These are phyloP conservation scores for Penicillium waksmanii DNA, from an alignment of 495 filamentous ascomycete genomes.

Conservation along the genomic window DNA sequence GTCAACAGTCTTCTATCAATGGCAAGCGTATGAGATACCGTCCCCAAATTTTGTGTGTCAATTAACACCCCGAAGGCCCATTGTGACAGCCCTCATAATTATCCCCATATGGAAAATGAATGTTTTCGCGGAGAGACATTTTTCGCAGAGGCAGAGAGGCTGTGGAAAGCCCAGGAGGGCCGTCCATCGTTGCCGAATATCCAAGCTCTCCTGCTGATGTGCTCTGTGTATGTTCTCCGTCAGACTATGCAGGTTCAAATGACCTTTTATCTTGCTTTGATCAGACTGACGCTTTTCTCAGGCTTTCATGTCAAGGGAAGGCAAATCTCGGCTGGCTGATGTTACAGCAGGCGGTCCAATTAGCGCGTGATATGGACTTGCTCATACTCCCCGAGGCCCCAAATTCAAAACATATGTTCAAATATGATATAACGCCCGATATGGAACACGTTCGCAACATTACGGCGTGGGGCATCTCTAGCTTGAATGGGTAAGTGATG, in stretches of 20 bases:
- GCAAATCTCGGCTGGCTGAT: constrained; percentile 36
- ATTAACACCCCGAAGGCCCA: constrained; percentile 26
- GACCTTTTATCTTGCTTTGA: neutral
- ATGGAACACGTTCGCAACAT: constrained; percentile 29
- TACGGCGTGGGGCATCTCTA: constrained; percentile 43
- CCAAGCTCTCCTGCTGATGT: constrained; percentile 43
- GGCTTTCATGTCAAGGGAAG: constrained; percentile 39
- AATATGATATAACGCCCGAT: constrained; percentile 20
- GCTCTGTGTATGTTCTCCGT: constrained; percentile 36
- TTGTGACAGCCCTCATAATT: constrained; percentile 56
- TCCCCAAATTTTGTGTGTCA: constrained; percentile 12
- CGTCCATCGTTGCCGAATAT: constrained; percentile 35
- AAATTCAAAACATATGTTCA: constrained; percentile 7
- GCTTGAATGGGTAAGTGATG: constrained; percentile 35
- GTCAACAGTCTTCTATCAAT: constrained; percentile 47
- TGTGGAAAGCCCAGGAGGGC: constrained; percentile 42
- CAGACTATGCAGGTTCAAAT: neutral
- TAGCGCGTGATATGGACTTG: constrained; percentile 39
- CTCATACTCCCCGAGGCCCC: constrained; percentile 22
- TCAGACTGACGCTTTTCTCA: constrained; percentile 24
- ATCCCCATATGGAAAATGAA: constrained; percentile 28
- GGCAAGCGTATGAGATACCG: constrained; percentile 38
- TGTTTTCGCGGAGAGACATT: constrained; percentile 39
- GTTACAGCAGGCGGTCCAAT: constrained; percentile 39
- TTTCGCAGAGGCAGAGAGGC: constrained; percentile 37